These are phyloP conservation scores for Hanseniaspora jakobsenii DNA, from an alignment of 805 yeast species.

Conservation along the genomic window DNA sequence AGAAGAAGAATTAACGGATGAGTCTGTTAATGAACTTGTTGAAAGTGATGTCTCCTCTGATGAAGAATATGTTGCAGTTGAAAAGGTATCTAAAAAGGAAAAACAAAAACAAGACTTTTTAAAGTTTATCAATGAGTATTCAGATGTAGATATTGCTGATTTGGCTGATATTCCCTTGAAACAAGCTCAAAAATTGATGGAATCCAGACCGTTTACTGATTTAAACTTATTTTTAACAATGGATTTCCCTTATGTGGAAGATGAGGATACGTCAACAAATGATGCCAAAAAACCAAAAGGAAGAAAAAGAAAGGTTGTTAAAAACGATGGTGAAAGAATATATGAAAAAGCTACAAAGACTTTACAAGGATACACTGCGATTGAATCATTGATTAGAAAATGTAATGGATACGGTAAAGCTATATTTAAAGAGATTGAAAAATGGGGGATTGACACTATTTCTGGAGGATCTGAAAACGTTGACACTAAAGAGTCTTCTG, in stretches of 20 bases:
- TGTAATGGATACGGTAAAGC: conserved; percentile 67
- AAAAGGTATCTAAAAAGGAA: conserved; percentile 20
- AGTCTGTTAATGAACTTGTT: conserved; percentile 22
- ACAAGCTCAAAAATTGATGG: conserved; percentile 52
- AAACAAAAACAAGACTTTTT: conserved; percentile 55
- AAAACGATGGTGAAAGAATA: conserved; percentile 62
- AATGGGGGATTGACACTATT: conserved; percentile 76
- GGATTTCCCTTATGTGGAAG: conserved; percentile 36
- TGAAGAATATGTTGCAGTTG: conserved; percentile 21
- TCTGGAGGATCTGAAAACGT: conserved; percentile 49
- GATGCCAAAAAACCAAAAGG: conserved; percentile 22
- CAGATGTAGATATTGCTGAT: conserved; percentile 64
- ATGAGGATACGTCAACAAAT: conserved; percentile 16
- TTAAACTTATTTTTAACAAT: conserved; percentile 49
- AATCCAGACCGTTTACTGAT: conserved; percentile 54
- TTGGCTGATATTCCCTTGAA: conserved; percentile 58
- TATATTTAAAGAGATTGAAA: conserved; percentile 58
- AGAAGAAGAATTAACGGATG: conserved; percentile 23
- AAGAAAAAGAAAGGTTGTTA: conserved; percentile 25
- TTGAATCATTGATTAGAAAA: conserved; percentile 74
- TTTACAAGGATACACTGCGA: conserved; percentile 82
- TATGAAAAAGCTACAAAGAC: conserved; percentile 59
- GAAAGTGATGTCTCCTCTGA: conserved; percentile 38
- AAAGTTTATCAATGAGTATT: conserved; percentile 67
- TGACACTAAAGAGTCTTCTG: too few species aligned